A percentile compares a stretch with the other conserved stretches of the same genome.
These are phyloP conservation scores for Maudiozyma saulgeensis DNA, from an alignment of 805 yeast genomes.

Conservation along the genomic window DNA sequence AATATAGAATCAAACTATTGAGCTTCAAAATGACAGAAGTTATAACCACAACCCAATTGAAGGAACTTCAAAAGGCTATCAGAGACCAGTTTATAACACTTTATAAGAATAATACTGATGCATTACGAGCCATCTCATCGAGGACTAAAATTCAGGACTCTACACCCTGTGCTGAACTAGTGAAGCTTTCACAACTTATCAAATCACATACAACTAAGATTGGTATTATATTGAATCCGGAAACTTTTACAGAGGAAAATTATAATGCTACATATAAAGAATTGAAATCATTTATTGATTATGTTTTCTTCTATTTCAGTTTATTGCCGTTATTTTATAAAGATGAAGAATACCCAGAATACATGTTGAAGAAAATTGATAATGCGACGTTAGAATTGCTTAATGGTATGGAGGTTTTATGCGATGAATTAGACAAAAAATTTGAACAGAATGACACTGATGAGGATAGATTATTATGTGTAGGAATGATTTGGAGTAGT, in stretches of 20 bases:
- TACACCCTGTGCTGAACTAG: constrained; percentile 37
- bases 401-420: constrained; percentile 14
- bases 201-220: constrained; percentile 73
- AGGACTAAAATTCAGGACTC: constrained; percentile 21
- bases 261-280: constrained; percentile 21
- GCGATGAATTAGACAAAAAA: constrained; percentile 15
- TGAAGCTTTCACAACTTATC: constrained; percentile 48
- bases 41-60: constrained; percentile 42
- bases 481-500: constrained; percentile 65
- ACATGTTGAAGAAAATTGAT: constrained; percentile 16
- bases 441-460: constrained; percentile 18
- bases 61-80: constrained; percentile 15
- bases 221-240: constrained; percentile 25
- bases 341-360: constrained; percentile 16
- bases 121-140: constrained; percentile 15
- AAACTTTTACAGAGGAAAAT: constrained; percentile 15
- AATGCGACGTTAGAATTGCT: constrained; percentile 13
- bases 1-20: too few relatives aligned
- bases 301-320: constrained; percentile 19
- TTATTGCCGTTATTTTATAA: constrained; percentile 24
- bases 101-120: constrained; percentile 11
- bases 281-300: constrained; percentile 19
- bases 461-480: constrained; percentile 42
- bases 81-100: constrained; percentile 18
- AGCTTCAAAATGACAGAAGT: constrained; percentile 2